These are phyloP conservation scores for Diaporthe sp. DNA, from an alignment of 2,329 filamentous ascomycete species.

Conservation along the genomic window DNA sequence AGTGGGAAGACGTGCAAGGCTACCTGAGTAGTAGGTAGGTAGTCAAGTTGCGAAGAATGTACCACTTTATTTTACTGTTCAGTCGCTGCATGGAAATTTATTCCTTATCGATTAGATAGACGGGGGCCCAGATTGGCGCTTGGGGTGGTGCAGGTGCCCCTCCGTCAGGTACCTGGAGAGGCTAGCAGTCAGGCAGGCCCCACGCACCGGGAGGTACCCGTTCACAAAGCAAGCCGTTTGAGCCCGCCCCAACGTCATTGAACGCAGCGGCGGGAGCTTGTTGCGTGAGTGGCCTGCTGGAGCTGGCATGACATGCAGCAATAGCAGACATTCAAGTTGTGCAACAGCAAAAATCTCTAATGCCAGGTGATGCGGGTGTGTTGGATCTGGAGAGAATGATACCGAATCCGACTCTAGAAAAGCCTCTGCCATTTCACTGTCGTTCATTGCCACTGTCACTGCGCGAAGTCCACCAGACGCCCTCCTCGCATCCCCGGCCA, in stretches of 20 bases:
- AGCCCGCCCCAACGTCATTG: constrained; percentile 12
- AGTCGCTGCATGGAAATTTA: constrained; percentile 1
- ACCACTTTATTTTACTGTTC: too few species aligned
- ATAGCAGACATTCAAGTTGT: not conserved
- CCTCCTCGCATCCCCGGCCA: constrained; percentile 45
- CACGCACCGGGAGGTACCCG: too few species aligned
- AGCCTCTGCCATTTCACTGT: not conserved
- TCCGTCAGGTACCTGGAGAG: not conserved
- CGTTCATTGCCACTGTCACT: not conserved
- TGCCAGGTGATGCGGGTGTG: not conserved
- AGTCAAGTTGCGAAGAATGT: not conserved
- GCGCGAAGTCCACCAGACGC: constrained; percentile 29
- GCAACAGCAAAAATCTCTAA: not conserved
- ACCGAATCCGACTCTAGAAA: not conserved
- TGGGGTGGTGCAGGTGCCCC: not conserved
- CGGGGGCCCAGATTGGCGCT: not conserved
- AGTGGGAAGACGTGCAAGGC: not conserved
- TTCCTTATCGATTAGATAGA: constrained; percentile 21
- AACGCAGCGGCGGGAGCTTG: not conserved
- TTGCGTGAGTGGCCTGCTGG: not conserved
- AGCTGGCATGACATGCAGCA: not conserved
- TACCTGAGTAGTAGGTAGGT: not conserved
- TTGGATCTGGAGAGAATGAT: constrained; percentile 28
- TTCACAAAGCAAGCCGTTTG: too few species aligned
- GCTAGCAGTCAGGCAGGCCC: not conserved